These are phyloP conservation scores for Haplographium delicatum DNA, from an alignment of 495 filamentous ascomycete species.

Conservation along the genomic window DNA sequence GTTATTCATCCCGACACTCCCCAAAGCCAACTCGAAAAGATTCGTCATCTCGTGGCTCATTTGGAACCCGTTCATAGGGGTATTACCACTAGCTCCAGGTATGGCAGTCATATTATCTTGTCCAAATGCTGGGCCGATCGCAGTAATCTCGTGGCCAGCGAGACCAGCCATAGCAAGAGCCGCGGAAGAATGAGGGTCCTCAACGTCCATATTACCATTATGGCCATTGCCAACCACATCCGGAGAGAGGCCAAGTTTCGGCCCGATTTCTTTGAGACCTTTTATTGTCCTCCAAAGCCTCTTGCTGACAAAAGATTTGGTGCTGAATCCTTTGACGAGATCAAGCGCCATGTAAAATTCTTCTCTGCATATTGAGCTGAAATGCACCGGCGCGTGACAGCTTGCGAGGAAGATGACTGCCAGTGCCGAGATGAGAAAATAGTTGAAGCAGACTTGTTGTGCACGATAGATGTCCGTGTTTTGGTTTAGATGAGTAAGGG, in stretches of 20 bases:
- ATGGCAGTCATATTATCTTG: constrained; percentile 9
- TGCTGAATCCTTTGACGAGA: constrained; percentile 72
- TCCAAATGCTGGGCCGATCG: constrained; percentile 43
- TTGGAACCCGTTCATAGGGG: constrained; percentile 55
- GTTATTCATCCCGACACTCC: constrained; percentile 38
- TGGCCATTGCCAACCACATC: constrained; percentile 25
- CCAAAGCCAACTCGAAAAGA: constrained; percentile 67
- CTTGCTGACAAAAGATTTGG: constrained; percentile 72
- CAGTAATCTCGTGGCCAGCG: constrained; percentile 62
- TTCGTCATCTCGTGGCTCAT: constrained; percentile 61
- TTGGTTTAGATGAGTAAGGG: constrained; percentile 68
- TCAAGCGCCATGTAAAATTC: constrained; percentile 87
- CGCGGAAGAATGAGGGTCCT: constrained; percentile 58
- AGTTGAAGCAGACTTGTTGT: constrained; percentile 80
- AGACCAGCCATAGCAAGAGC: constrained; percentile 71
- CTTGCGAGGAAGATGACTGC: constrained; percentile 80
- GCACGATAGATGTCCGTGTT: constrained; percentile 76
- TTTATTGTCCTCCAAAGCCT: constrained; percentile 79
- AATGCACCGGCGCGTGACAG: constrained; percentile 73
- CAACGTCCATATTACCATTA: neutral
- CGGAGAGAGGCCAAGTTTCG: constrained; percentile 64
- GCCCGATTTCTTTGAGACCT: constrained; percentile 72
- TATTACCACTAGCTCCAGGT: constrained; percentile 42
- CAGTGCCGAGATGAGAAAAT: constrained; percentile 76
- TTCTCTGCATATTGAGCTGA: constrained; percentile 65